Conservation (phyloP, 306 rosid genomes). For the Morella rubra region DNA sequence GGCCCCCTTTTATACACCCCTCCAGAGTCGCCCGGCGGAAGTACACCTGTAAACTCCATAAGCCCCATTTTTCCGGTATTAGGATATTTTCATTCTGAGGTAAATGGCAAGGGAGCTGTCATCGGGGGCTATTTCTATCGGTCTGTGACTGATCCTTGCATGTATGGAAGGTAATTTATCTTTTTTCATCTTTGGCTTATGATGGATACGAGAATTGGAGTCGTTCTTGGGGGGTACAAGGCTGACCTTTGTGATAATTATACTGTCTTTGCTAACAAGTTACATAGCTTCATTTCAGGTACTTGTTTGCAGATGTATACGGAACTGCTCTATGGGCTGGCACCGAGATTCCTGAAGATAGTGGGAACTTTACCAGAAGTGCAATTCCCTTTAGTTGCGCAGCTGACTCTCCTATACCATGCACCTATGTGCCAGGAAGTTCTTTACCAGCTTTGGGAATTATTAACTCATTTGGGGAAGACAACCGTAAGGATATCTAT, state of each 20-base stretch:
- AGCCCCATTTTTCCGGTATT: conserved; percentile 62
- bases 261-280: conserved; percentile 12
- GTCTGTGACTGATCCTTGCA: conserved; percentile 85
- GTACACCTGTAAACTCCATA: conserved; percentile 51
- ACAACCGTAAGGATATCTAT: conserved; percentile 64
- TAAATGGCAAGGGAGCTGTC: conserved; percentile 72
- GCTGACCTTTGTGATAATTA: conserved; percentile 1
- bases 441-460: conserved; percentile 63
- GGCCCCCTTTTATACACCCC: conserved; percentile 56
- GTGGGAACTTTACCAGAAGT: conserved; percentile 69
- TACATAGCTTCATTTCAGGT: conserved; percentile 51
- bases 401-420: conserved; percentile 61
- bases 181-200: conserved; percentile 3
- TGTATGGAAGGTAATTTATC: conserved; percentile 48
- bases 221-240: not conserved
- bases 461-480: conserved; percentile 76
- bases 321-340: conserved; percentile 75
- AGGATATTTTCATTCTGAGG: conserved; percentile 77
- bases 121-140: conserved; percentile 89
- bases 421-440: conserved; percentile 51
- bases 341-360: conserved; percentile 60
- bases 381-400: conserved; percentile 70
- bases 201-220: not conserved
- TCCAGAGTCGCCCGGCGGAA: conserved; percentile 51
- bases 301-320: conserved; percentile 77